Conservation (phyloP, 495 filamentous ascomycete genomes). For the Zalerion maritima region DNA sequence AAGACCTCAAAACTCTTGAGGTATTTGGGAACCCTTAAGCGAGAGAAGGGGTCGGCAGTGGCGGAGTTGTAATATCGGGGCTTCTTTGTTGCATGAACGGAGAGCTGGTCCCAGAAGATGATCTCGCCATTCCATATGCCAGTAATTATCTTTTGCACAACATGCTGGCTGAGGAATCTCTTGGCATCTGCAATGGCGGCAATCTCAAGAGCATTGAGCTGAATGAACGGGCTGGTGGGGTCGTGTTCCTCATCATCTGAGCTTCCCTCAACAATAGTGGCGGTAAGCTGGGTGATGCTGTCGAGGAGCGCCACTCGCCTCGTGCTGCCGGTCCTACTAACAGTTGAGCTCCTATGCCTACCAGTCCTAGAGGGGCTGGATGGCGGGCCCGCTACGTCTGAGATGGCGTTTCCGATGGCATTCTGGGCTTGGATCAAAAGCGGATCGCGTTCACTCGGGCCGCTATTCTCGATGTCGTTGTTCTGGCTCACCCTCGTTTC, state of each 20-base stretch:
- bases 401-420: slow-evolving; percentile 2
- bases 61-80: slow-evolving; percentile 66
- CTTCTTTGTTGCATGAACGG: slow-evolving; percentile 61
- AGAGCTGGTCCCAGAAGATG: slow-evolving; percentile 78
- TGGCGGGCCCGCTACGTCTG: too few species aligned
- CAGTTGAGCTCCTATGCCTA: too few species aligned
- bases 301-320: too few species aligned
- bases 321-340: slow-evolving; percentile 5
- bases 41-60: slow-evolving; percentile 67
- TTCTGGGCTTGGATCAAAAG: too few species aligned
- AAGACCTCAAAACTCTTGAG: slow-evolving; percentile 77
- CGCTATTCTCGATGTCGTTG: too few species aligned
- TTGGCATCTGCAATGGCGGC: slow-evolving; percentile 81
- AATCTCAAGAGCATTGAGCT: slow-evolving; percentile 81
- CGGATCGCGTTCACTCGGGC: too few species aligned
- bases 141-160: slow-evolving; percentile 77
- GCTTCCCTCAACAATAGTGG: too few species aligned
- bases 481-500: slow-evolving; percentile 7
- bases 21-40: slow-evolving; percentile 81
- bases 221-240: slow-evolving; percentile 50
- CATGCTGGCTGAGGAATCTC: slow-evolving; percentile 70
- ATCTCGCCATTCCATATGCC: slow-evolving; percentile 88
- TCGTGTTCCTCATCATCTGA: slow-evolving; percentile 34
- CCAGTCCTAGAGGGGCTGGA: too few species aligned
- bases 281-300: too few species aligned